Base-by-base conservation (phyloP, 202 grass and related monocot species). In the Zoysia matrella region DNA sequence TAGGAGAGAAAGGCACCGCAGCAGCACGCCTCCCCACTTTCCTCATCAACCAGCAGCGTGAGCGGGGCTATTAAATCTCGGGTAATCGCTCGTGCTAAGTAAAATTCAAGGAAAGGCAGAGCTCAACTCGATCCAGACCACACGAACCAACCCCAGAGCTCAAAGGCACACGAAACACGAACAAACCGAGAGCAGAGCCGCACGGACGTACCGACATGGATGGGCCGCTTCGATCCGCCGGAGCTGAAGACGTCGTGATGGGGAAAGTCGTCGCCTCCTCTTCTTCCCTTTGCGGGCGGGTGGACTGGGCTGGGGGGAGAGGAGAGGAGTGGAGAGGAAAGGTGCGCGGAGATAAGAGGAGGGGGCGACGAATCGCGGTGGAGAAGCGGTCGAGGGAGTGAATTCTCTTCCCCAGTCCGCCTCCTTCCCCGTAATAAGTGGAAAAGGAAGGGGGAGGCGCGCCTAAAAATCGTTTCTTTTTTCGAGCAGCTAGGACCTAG, bases 161-260 rank as follows among this genome's bases (percentile, higher is more conserved):
- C 0, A 47, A n/a, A 52, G 22, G 18, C 48, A 8, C 0, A 6
- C 36, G 9, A 15, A 13, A 74, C 10, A 6, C 0, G 6, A 53
- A 53, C 13, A 15, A 14, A 15, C 53, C 13, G 14, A 56, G 49
- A 43, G 46, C 30, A 53, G 44, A 69, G 22, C 71, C 11, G 52
- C 30, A 18, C 90, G 76, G 30, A 36, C 30, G 30, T 74, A 90
- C 90, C 87, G 90, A 85, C 90, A 92, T 92, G 84, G 87, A 79
- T 75, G 80, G 87, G 82, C 71, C 60, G 79, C 71, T 45, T 57
- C 48, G 58, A 79, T 73, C 68, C 69, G 18, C 36, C 44, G 47
- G 47, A 43, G 30, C 30, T 51, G 18, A 36, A 6, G 44, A 12
- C 48, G 39, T 49, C 6, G 49, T 44, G 79, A 1, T 36, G 30